Percentiles rank a stretch among this genome's conserved stretches.
Conservation (phyloP, 805 yeast genomes). For the Barnettozyma salicaria region DNA sequence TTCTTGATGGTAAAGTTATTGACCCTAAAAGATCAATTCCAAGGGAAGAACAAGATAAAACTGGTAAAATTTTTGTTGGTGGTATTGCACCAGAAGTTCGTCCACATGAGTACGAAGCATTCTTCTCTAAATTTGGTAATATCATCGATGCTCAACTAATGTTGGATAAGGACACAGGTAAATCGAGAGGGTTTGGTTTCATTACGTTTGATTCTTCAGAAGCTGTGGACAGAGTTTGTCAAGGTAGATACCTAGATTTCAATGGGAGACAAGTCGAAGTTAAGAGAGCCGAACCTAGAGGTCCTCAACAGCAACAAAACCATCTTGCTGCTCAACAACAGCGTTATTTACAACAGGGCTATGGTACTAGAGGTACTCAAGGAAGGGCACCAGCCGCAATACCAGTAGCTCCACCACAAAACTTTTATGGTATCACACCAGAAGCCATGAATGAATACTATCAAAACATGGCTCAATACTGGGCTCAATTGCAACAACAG, state of each 20-base stretch:
- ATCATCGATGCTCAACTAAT: slow-evolving; percentile 94
- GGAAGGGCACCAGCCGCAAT: slow-evolving; percentile 6
- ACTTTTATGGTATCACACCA: slow-evolving; percentile 27
- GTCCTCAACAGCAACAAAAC: slow-evolving; percentile 47
- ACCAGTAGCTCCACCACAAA: slow-evolving; percentile 15
- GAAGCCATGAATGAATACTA: slow-evolving; percentile 61
- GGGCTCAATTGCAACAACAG: slow-evolving; percentile 50
- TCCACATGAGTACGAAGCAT: slow-evolving; percentile 81
- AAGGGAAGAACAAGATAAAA: slow-evolving; percentile 92
- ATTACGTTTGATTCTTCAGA: slow-evolving; percentile 92
- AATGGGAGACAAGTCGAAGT: slow-evolving; percentile 85
- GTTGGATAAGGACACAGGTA: slow-evolving; percentile 96
- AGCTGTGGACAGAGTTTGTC: slow-evolving; percentile 86
- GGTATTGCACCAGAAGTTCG: slow-evolving; percentile 93
- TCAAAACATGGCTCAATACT: slow-evolving; percentile 56
- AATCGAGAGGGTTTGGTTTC: slow-evolving; percentile 96
- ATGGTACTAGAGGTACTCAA: slow-evolving; percentile 4
- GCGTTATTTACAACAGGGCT: slow-evolving; percentile 21
- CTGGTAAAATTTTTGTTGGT: slow-evolving; percentile 95
- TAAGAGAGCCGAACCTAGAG: slow-evolving; percentile 79
- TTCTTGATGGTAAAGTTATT: slow-evolving; percentile 90
- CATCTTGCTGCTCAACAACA: slow-evolving; percentile 28
- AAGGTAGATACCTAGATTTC: slow-evolving; percentile 71
- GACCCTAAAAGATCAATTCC: slow-evolving; percentile 98
- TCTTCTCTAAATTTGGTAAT: slow-evolving; percentile 81